These are phyloP conservation scores for Vitis hybrid DNA, from an alignment of 177 flowering plant genomes.

Conservation along the genomic window DNA sequence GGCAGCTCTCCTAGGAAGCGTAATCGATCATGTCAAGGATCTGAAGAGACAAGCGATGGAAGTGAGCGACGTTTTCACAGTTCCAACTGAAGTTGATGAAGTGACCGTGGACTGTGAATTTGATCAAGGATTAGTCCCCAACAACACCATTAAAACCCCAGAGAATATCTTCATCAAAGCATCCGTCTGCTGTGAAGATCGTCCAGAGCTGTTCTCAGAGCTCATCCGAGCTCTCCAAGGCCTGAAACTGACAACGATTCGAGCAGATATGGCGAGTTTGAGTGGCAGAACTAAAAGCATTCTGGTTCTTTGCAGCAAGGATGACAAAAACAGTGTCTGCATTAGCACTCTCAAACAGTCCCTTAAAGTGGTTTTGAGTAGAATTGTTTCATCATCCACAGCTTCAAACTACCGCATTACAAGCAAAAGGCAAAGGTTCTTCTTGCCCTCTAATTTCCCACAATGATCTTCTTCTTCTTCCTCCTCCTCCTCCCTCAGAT, in stretches of 20 bases:
- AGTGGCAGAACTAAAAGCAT: constrained; percentile 64
- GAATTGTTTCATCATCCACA: constrained; percentile 40
- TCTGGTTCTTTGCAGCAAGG: constrained; percentile 35
- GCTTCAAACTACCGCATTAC: constrained; percentile 34
- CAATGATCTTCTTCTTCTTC: constrained; percentile 6
- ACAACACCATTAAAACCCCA: neutral
- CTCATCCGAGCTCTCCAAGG: constrained; percentile 49
- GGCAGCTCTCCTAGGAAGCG: constrained; percentile 74
- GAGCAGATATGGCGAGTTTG: constrained; percentile 59
- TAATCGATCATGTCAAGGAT: constrained; percentile 62
- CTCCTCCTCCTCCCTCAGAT: too few relatives aligned
- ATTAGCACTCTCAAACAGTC: constrained; percentile 43
- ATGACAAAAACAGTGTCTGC: constrained; percentile 13
- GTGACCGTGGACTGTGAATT: constrained; percentile 41
- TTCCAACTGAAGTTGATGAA: constrained; percentile 71
- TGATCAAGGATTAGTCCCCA: neutral
- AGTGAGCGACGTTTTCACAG: constrained; percentile 29
- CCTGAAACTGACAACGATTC: constrained; percentile 39
- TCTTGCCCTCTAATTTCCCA: constrained; percentile 36
- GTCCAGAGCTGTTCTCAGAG: constrained; percentile 60
- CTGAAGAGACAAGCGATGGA: constrained; percentile 55
- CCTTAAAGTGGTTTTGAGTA: constrained; percentile 39
- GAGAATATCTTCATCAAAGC: constrained; percentile 40
- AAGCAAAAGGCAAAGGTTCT: constrained; percentile 77
- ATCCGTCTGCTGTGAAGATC: constrained; percentile 72